Evolutionary conservation across 352 stramenopile genomes (phyloP), one percentile per base, ranked within the genome.

Genomic region (Phytophthora constricta): DNA sequence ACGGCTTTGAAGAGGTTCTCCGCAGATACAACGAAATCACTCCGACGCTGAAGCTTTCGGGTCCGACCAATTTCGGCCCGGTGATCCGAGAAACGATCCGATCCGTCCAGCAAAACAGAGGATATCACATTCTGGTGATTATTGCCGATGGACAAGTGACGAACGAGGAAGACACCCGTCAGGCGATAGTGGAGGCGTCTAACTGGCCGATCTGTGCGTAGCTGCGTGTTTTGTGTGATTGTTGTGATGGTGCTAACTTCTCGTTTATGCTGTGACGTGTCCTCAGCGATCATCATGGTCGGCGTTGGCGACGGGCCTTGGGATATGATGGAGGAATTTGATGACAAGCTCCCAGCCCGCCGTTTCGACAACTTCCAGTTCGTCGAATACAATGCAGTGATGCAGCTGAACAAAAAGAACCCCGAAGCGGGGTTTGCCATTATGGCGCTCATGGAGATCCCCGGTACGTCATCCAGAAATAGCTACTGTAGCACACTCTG

Each of bases 341-440:
- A 93, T 46, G 85, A 92, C 65, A 65, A 82, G 20, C 58, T 92
- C 5, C 78, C 83, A 22, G 20, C 76, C 11, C 82, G 86, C 7
- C 75, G 80, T 4, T 91, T 90, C 48, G 84, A 92, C 74, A 94
- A 92, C 48, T 90, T 91, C 56, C 82, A 92, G 62, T 92, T 90
- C 51, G 82, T 91, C 23, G 75, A 90, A 41, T 94, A 91, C 62
- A 89, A 80, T 41, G 50, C 70, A 0, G 79, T 89, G 17, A 89
- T 90, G 75, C 73, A 80, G 54, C 62, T 84, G 22, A 91, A 93
- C 76, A 77, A 79, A 60, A 85, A 82, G 62, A 86, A 89, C 63
- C 83, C 81, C 0, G 81, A 92, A 37, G 77, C 78, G 0, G 85
- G 83, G 7, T 93, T 92, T 56, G 86, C 84, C 22, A 90, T 91